Evolutionary conservation across 2,329 filamentous ascomycete genomes (phyloP), one percentile per base, ranked within the genome.

Genomic region (Drechslerella dactyloides): DNA sequence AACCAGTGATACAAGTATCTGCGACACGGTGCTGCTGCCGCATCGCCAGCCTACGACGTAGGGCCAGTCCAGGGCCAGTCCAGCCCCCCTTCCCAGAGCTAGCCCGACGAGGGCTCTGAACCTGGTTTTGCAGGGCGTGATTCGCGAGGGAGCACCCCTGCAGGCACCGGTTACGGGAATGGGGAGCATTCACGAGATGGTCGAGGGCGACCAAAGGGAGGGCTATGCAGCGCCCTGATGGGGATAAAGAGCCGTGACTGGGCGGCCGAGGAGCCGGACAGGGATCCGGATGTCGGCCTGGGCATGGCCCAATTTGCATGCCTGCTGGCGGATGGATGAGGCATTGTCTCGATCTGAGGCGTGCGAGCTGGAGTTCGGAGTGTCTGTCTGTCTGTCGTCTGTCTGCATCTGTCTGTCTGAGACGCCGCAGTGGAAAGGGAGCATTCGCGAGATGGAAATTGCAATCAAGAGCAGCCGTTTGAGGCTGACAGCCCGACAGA

Each of bases 261-360:
- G 44, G 11, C 44, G 44, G 44, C 44, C 40, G 10, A 44, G 40
- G 17, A 44, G 15, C 40, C 40, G 40, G 40, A n/a, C 40, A 44
- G 40, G 40, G 40, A n/a, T 69, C 57, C 59, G 57, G 65, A 48
- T 53, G 51, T 23, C 52, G 54, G 48, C 40, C 19, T 61, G n/a
- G n/a, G n/a, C n/a, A n/a, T 69, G 58, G 65, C 58, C 62, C 59
- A 33, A 58, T n/a, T 23, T 60, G 24, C 56, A 68, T 57, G 51
- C 65, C 8, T 33, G 27, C 27, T 33, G 3, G 27, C 65, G 50
- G 52, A 46, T 33, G 42, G 33, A 42, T 55, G 58, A 59, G 66
- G 66, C 53, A 70, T 70, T 33, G 66, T 70, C 66, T 70, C 66
- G 58, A 24, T 24, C 54, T 70, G 59, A 64, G 48, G 59, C 59